These are phyloP conservation scores for Saccharata proteae DNA, from an alignment of 2,329 filamentous ascomycete species.

Conservation along the genomic window DNA sequence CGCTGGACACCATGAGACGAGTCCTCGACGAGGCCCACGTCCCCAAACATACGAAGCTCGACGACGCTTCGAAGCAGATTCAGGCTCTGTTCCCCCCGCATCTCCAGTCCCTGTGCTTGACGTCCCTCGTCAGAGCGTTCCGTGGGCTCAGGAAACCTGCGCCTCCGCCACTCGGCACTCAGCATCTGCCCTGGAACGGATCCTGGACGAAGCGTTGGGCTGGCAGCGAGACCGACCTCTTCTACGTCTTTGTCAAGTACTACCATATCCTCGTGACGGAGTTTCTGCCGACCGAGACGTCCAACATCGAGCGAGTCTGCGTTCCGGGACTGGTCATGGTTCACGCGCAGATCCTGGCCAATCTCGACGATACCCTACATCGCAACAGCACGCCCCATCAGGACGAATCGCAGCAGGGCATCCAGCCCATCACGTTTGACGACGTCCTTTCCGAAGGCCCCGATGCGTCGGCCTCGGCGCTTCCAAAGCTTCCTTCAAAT, in stretches of 20 bases:
- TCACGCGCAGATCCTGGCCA: conserved; percentile 67
- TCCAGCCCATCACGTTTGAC: conserved; percentile 48
- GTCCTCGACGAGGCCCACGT: conserved; percentile 58
- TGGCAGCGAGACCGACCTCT: conserved; percentile 75
- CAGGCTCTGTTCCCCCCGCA: conserved; percentile 57
- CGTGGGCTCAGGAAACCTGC: conserved; percentile 52
- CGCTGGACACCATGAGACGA: conserved; percentile 56
- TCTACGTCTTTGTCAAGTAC: conserved; percentile 86
- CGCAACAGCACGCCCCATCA: conserved; percentile 38
- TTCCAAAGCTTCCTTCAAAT: conserved; percentile 55
- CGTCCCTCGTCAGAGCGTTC: conserved; percentile 47
- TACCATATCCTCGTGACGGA: conserved; percentile 70
- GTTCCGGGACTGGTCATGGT: conserved; percentile 70
- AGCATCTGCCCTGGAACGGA: conserved; percentile 71
- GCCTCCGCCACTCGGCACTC: conserved; percentile 54
- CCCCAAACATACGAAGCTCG: conserved; percentile 28
- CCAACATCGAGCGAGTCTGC: conserved; percentile 45
- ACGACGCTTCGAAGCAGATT: conserved; percentile 46
- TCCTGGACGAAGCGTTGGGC: conserved; percentile 79
- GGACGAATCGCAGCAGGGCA: conserved; percentile 24
- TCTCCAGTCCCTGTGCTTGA: conserved; percentile 49
- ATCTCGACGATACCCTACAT: conserved; percentile 75
- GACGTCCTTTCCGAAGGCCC: conserved; percentile 48
- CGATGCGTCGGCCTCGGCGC: conserved; percentile 53
- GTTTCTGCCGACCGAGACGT: conserved; percentile 34